Evolutionary conservation across 352 stramenopile genomes (phyloP), one percentile per base, ranked within the genome.

Genomic region (Pythium myriotylum): DNA sequence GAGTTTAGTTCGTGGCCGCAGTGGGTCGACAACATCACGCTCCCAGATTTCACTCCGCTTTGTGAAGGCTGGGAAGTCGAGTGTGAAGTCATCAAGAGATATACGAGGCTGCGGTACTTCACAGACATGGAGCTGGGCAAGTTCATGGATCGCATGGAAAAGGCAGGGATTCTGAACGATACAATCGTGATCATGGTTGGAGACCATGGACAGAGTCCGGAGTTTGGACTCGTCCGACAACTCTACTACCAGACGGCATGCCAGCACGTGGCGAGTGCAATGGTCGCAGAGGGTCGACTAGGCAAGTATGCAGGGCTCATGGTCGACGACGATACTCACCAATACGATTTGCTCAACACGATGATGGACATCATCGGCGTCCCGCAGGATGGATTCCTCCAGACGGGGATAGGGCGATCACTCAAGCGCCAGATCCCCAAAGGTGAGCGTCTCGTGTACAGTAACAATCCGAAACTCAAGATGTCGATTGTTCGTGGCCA

Each of bases 401-500:
- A 71, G 52, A 63, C 63, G 10, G 39, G 63, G 29, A 53, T 71
- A 8, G 63, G 63, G 1, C 63, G 63, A 1, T 71, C 63, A 8
- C 76, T 87, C 72, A 79, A 84, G 42, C 75, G 77, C 35, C 49
- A 65, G 2, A 40, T 70, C 4, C 41, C 59, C 1, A 74, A 70
- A 47, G 70, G 67, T 2, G 51, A 72, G 41, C 67, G 67, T 10
- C 37, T 66, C 10, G 76, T 85, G n/a, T 84, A 65, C 65, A 83
- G 65, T 39, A 88, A 86, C 70, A 88, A 88, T 26, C 76, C 78
- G 4, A 64, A 70, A 17, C 67, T 59, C 5, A 79, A 88, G 54
- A 68, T 81, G 49, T 68, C 74, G 29, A 64, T 73, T 1, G 65
- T 86, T 0, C 56, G 59, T 8, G 76, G 74, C 24, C 59, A 84